A percentile compares a stretch with the other conserved stretches of the same genome.
phyloP scores from a whole-genome alignment of 148 eudicot species.

The Spergularia bocconei region DNA sequence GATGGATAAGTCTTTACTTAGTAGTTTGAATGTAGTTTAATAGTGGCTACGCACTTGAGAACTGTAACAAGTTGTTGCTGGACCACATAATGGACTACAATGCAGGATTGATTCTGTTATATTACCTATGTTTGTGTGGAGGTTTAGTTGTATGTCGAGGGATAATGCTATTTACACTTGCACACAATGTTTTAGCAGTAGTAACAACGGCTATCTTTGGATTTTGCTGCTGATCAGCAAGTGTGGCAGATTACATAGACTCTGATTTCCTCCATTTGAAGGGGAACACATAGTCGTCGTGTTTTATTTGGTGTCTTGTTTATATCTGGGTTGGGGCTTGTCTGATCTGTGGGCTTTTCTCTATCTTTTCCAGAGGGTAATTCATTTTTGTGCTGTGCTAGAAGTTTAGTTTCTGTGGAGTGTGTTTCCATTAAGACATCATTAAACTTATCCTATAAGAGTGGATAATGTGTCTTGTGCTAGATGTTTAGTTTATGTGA shows the following conservation, averaged over 20 bases:
- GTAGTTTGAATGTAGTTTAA: too few species aligned
- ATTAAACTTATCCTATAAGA: conserved; percentile 23
- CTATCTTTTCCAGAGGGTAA: not conserved
- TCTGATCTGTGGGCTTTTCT: not conserved
- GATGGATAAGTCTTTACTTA: not conserved
- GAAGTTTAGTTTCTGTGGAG: not conserved
- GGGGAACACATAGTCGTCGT: not conserved
- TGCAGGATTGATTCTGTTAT: too few species aligned
- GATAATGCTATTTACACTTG: too few species aligned
- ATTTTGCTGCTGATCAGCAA: too few species aligned
- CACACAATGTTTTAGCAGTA: too few species aligned
- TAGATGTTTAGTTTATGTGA: not conserved
- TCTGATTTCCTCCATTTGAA: not conserved
- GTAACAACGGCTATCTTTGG: too few species aligned
- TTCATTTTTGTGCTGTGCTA: not conserved
- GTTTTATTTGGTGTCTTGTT: not conserved
- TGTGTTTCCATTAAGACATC: not conserved
- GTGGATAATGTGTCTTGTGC: conserved; percentile 24
- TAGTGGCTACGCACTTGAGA: too few species aligned
- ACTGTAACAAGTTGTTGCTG: too few species aligned
- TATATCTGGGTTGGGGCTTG: not conserved
- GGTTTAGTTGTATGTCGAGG: too few species aligned
- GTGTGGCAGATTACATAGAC: too few species aligned
- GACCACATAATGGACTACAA: too few species aligned
- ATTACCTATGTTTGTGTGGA: too few species aligned